phyloP scores from a whole-genome alignment of 805 yeast species.

The Sugiyamaella mastotermitis region DNA sequence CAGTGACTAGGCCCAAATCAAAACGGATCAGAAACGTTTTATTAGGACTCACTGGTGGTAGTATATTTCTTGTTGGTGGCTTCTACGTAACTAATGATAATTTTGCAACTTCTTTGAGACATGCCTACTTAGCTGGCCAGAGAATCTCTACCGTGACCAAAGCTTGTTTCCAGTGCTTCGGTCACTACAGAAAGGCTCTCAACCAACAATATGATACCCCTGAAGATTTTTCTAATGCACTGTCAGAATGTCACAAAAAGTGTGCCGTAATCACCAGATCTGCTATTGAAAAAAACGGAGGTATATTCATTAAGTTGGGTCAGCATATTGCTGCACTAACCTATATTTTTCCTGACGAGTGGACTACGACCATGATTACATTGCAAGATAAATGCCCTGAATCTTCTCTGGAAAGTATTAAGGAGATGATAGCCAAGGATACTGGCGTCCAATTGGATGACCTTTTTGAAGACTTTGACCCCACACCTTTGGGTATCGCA shows the following conservation, averaged over 20 bases:
- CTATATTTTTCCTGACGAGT: constrained; percentile 81
- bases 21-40: too few species aligned
- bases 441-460: constrained; percentile 54
- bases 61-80: constrained; percentile 5
- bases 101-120: constrained; percentile 20
- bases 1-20: too few species aligned
- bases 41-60: too few species aligned
- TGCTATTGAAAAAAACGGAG: constrained; percentile 84
- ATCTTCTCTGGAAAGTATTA: constrained; percentile 65
- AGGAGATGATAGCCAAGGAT: constrained; percentile 61
- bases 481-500: constrained; percentile 86
- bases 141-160: constrained; percentile 27
- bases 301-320: constrained; percentile 88
- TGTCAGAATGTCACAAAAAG: constrained; percentile 59
- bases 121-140: constrained; percentile 20
- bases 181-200: constrained; percentile 56
- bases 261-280: constrained; percentile 75
- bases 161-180: constrained; percentile 71
- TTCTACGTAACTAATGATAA: constrained; percentile 21
- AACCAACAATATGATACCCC: constrained; percentile 36
- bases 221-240: constrained; percentile 45
- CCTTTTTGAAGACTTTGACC: constrained; percentile 59
- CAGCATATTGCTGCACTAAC: constrained; percentile 93
- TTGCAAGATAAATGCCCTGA: constrained; percentile 86
- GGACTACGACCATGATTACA: constrained; percentile 94